Percentiles rank a stretch among this genome's conserved stretches.
These are phyloP conservation scores for Phytophthora cryptogea DNA, from an alignment of 352 stramenopile genomes.

Conservation along the genomic window DNA sequence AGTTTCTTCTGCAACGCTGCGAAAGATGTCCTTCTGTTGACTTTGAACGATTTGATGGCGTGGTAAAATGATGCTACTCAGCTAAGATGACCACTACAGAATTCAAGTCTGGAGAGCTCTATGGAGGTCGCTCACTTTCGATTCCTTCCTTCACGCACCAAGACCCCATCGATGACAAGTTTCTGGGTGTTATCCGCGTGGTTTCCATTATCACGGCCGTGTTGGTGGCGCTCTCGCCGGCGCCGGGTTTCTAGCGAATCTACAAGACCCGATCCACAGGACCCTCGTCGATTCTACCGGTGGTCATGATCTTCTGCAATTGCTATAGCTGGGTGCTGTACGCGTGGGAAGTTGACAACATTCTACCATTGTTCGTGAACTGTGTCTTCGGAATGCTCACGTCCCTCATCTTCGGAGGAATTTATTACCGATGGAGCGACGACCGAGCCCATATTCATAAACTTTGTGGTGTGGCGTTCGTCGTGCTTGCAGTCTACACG, in stretches of 20 bases:
- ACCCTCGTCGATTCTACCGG: conserved; percentile 43
- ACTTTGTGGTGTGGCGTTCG: conserved; percentile 78
- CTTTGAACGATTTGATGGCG: no score
- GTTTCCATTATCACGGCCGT: conserved; percentile 57
- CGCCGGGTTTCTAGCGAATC: conserved; percentile 48
- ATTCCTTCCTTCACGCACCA: no score
- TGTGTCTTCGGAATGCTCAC: conserved; percentile 23
- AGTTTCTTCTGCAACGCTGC: no score
- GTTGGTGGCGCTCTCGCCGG: conserved; percentile 59
- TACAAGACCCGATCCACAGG: conserved; percentile 49
- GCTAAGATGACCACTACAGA: no score
- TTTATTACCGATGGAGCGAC: conserved; percentile 46
- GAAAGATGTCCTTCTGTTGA: no score
- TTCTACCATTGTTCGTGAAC: conserved; percentile 32
- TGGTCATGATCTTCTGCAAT: conserved; percentile 62
- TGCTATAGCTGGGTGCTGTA: conserved; percentile 48
- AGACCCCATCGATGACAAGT: not conserved
- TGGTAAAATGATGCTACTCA: no score
- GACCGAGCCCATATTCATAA: conserved; percentile 35
- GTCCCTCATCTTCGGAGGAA: conserved; percentile 35
- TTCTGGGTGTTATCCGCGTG: conserved; percentile 23
- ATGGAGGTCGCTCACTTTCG: no score
- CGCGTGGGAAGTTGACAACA: conserved; percentile 27
- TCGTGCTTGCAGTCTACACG: conserved; percentile 45
- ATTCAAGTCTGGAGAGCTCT: no score